phyloP scores from a whole-genome alignment of 2,329 filamentous ascomycete genomes.

The Penicillium palitans region DNA sequence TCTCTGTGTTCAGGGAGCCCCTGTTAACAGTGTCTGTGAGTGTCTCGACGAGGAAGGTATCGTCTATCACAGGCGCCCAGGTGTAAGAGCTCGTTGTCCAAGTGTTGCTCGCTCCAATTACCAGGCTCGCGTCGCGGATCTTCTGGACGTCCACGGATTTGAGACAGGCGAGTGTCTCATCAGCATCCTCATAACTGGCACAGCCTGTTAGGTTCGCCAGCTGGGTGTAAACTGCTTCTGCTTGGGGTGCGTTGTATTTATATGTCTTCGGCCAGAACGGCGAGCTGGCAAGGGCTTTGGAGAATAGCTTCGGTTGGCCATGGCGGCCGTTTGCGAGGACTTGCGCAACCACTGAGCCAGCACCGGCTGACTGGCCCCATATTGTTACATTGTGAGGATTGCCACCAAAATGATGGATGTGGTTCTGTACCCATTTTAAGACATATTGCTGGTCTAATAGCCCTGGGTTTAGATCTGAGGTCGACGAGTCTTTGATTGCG shows the following conservation, averaged over 20 bases:
- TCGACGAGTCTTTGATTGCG: constrained; percentile 46
- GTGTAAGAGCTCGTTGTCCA: constrained; percentile 59
- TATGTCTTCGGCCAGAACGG: constrained; percentile 64
- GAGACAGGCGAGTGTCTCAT: constrained; percentile 55
- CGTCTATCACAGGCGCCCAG: constrained; percentile 63
- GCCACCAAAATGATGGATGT: constrained; percentile 57
- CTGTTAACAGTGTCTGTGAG: constrained; percentile 48
- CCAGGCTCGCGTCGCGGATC: constrained; percentile 54
- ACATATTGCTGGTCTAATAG: constrained; percentile 55
- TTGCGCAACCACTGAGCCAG: constrained; percentile 41
- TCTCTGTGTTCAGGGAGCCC: constrained; percentile 47
- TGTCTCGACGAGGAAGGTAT: constrained; percentile 50
- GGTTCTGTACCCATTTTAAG: constrained; percentile 55
- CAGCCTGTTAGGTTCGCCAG: constrained; percentile 54
- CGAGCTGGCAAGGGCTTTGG: constrained; percentile 52
- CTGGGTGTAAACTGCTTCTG: constrained; percentile 53
- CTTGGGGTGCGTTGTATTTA: constrained; percentile 51
- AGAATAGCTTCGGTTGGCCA: constrained; percentile 49
- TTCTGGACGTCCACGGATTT: constrained; percentile 56
- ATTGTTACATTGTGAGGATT: constrained; percentile 55
- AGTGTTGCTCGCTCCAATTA: constrained; percentile 51
- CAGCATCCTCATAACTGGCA: constrained; percentile 20
- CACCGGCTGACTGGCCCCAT: constrained; percentile 58
- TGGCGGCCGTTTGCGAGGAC: constrained; percentile 52
- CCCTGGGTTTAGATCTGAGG: constrained; percentile 54